A percentile compares a stretch with the other conserved stretches of the same genome.
phyloP scores from a whole-genome alignment of 2,329 filamentous ascomycete genomes.

The Bipolaris oryzae region DNA sequence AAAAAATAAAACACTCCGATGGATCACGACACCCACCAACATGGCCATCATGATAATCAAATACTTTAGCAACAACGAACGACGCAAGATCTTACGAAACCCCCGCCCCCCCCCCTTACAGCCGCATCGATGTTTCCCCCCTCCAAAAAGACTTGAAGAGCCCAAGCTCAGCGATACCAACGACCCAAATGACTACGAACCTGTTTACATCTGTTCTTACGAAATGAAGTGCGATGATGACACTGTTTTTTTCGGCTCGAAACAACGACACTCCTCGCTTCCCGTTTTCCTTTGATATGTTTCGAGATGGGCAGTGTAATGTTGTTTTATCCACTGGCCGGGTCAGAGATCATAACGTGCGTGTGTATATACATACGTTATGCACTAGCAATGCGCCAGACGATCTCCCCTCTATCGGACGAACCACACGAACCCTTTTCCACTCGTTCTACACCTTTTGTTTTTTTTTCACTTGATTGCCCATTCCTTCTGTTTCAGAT shows the following conservation, averaged over 20 bases:
- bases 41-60: constrained; percentile 1
- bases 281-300: background rate
- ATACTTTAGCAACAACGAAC: constrained; percentile 21
- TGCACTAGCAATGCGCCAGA: background rate
- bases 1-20: background rate
- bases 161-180: constrained; percentile 47
- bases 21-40: background rate
- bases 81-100: constrained; percentile 4
- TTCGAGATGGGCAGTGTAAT: background rate
- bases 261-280: background rate
- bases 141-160: constrained; percentile 41
- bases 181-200: background rate
- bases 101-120: background rate
- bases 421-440: background rate
- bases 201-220: background rate
- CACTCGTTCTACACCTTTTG: background rate
- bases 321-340: background rate
- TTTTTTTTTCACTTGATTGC: background rate
- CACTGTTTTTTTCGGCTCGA: background rate
- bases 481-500: constrained; percentile 13
- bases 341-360: background rate
- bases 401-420: background rate
- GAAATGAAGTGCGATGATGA: constrained; percentile 1
- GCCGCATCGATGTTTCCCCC: constrained; percentile 1
- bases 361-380: background rate